Evolutionary conservation across 257 asterid species (phyloP).

Genomic region (Nemophila menziesii): DNA sequence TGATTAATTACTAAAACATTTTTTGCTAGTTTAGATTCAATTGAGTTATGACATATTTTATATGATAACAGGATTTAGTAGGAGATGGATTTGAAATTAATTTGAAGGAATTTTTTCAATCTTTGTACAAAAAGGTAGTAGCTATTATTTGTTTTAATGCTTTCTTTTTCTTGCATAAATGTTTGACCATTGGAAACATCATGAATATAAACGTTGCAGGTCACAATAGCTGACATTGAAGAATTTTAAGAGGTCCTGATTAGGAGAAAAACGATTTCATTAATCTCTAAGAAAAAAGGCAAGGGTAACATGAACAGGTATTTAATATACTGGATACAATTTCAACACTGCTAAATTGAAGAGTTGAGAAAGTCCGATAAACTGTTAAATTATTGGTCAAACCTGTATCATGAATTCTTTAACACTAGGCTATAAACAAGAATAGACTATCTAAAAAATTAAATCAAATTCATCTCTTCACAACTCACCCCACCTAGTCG

Average conservation of each 20-base stretch:
- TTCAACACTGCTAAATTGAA: no score
- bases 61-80: conserved; percentile 55
- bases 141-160: conserved; percentile 1
- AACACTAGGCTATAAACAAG: no score
- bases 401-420: no score
- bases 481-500: no score
- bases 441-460: no score
- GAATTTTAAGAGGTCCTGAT: conserved; percentile 86
- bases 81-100: conserved; percentile 72
- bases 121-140: conserved; percentile 71
- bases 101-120: conserved; percentile 59
- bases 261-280: conserved; percentile 72
- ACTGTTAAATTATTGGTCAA: no score
- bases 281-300: conserved; percentile 50
- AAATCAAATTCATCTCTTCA: no score
- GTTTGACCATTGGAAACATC: background rate
- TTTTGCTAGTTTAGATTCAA: background rate
- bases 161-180: background rate
- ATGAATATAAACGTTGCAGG: conserved; percentile 24
- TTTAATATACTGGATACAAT: background rate
- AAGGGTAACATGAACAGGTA: conserved; percentile 90
- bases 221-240: conserved; percentile 80
- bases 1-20: conserved; percentile 8
- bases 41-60: conserved; percentile 3
- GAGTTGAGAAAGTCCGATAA: no score